Percentiles rank a stretch among this genome's conserved stretches.
These are phyloP conservation scores for Alternaria ventricosa DNA, from an alignment of 2,329 filamentous ascomycete genomes.

Conservation along the genomic window DNA sequence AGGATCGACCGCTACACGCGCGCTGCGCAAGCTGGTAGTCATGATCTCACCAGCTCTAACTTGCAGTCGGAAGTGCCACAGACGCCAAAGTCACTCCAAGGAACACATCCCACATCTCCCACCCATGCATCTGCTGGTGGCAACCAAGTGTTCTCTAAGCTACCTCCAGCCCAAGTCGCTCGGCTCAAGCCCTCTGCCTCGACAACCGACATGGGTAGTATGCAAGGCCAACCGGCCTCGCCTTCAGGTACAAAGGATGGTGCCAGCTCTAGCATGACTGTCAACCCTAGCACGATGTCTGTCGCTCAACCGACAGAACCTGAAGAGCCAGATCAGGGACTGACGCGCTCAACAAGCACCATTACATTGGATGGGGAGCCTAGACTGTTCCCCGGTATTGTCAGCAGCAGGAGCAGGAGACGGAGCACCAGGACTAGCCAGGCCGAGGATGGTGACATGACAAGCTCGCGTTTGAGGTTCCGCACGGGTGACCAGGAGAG, in stretches of 20 bases:
- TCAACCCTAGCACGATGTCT: slow-evolving; percentile 29
- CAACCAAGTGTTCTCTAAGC: slow-evolving; percentile 31
- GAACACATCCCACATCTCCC: slow-evolving; percentile 47
- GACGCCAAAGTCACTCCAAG: slow-evolving; percentile 39
- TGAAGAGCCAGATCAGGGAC: slow-evolving; percentile 24
- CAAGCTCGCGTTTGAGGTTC: slow-evolving; percentile 12
- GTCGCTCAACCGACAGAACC: slow-evolving; percentile 32
- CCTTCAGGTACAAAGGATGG: slow-evolving; percentile 29
- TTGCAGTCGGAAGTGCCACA: slow-evolving; percentile 40
- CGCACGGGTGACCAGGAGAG: slow-evolving; percentile 7
- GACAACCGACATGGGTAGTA: slow-evolving; percentile 20
- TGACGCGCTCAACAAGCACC: slow-evolving; percentile 34
- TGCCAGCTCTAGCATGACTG: slow-evolving; percentile 36
- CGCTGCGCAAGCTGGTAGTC: slow-evolving; percentile 36
- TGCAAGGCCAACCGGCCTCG: slow-evolving; percentile 31
- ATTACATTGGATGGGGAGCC: slow-evolving; percentile 63
- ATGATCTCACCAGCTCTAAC: slow-evolving; percentile 45
- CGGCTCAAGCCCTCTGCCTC: slow-evolving; percentile 40
- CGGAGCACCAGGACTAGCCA: slow-evolving; percentile 36
- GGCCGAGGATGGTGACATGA: slow-evolving; percentile 26
- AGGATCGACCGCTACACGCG: slow-evolving; percentile 54
- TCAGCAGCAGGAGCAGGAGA: slow-evolving; percentile 55
- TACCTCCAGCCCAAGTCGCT: slow-evolving; percentile 47
- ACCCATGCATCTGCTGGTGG: slow-evolving; percentile 50
- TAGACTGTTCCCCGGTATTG: slow-evolving; percentile 74